These are phyloP conservation scores for Backusella psychrophila DNA, from an alignment of 192 early-diverging fungal species.

Conservation along the genomic window DNA sequence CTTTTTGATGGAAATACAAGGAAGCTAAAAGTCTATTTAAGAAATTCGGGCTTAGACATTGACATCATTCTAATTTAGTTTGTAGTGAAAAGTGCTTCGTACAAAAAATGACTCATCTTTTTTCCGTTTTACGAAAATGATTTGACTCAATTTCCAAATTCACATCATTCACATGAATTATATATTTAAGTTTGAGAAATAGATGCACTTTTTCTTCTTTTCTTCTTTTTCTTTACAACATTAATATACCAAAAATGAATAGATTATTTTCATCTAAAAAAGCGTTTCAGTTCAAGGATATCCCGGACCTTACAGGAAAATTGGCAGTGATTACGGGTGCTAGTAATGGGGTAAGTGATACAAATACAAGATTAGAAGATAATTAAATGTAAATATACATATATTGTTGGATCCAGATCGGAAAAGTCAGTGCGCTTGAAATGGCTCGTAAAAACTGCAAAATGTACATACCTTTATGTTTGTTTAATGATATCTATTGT, in stretches of 20 bases:
- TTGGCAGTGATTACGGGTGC: conserved; percentile 47
- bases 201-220: neutral
- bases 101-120: neutral
- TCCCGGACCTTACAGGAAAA: conserved; percentile 38
- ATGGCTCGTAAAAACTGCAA: conserved; percentile 25
- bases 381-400: neutral
- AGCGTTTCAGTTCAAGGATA: conserved; percentile 13
- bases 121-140: neutral
- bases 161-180: neutral
- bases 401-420: conserved; percentile 14
- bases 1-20: too few relatives aligned
- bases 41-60: too few relatives aligned
- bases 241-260: neutral
- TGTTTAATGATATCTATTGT: neutral
- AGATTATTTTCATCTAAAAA: neutral
- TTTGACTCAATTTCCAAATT: neutral
- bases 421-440: conserved; percentile 21
- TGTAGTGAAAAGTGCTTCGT: too few relatives aligned
- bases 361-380: neutral
- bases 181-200: neutral
- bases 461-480: neutral
- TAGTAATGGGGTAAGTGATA: conserved; percentile 39
- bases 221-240: neutral
- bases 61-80: too few relatives aligned
- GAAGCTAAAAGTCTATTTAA: too few relatives aligned